These are phyloP conservation scores for Penicillium sp. DNA, from an alignment of 2,329 filamentous ascomycete genomes.

Conservation along the genomic window DNA sequence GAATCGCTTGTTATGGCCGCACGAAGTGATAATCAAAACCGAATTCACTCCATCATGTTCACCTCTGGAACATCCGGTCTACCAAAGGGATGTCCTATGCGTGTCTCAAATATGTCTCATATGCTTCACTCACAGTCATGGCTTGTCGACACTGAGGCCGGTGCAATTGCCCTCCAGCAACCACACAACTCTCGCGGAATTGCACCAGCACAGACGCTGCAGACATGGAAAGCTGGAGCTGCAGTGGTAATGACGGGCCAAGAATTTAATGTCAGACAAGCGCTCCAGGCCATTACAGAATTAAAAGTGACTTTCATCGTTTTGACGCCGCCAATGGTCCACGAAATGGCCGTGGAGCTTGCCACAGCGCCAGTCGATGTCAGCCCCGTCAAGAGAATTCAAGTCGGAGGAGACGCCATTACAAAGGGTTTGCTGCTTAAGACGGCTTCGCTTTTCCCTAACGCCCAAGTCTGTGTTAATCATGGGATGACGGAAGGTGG, in stretches of 20 bases:
- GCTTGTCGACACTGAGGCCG: neutral
- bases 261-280: neutral
- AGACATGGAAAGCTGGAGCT: neutral
- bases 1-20: neutral
- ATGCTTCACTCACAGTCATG: neutral
- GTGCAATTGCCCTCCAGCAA: neutral
- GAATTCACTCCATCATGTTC: conserved; percentile 1
- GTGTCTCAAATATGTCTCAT: neutral
- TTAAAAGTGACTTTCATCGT: neutral
- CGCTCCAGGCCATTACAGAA: neutral
- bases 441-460: neutral
- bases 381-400: neutral
- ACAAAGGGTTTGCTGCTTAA: neutral
- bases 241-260: neutral
- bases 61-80: neutral
- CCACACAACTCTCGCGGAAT: neutral
- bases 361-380: no score
- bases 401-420: neutral
- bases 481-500: neutral
- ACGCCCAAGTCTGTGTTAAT: neutral
- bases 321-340: neutral
- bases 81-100: neutral
- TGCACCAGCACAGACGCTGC: neutral
- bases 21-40: neutral
- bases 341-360: neutral